These are phyloP conservation scores for Malassezia obtusa DNA, from an alignment of 1,284 basidiomycete species.

Conservation along the genomic window DNA sequence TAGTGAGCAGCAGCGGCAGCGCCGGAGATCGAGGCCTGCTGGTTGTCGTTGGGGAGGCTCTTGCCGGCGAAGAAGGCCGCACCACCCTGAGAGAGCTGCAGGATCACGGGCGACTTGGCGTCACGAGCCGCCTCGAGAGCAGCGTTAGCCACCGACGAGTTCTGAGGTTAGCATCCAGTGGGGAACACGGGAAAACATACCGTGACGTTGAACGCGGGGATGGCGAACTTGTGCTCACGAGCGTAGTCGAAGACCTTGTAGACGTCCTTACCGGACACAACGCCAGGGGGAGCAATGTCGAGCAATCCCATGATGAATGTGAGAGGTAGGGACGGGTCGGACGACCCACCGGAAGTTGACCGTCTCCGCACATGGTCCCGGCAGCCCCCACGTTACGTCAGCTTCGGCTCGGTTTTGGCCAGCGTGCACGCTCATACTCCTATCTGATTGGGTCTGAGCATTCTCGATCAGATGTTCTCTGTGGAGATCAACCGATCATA, in stretches of 20 bases:
- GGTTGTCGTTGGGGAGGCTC: conserved; percentile 85
- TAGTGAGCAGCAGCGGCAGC: conserved; percentile 87
- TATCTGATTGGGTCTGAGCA: too few species aligned
- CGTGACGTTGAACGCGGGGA: conserved; percentile 47
- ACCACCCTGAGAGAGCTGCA: conserved; percentile 95
- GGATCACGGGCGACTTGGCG: conserved; percentile 92
- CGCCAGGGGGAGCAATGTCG: conserved; percentile 45
- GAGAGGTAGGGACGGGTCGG: not conserved
- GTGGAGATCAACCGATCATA: not conserved
- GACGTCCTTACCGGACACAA: conserved; percentile 46
- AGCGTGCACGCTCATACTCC: too few species aligned
- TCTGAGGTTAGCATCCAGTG: conserved; percentile 13
- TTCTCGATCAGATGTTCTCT: not conserved
- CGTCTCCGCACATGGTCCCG: too few species aligned
- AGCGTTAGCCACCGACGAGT: conserved; percentile 41
- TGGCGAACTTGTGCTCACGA: conserved; percentile 44
- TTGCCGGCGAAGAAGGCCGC: conserved; percentile 95
- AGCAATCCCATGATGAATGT: conserved; percentile 34
- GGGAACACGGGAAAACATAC: not conserved
- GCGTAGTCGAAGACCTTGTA: conserved; percentile 48
- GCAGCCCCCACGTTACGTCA: too few species aligned
- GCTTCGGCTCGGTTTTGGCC: too few species aligned
- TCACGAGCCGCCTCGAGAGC: conserved; percentile 52
- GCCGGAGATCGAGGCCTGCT: conserved; percentile 90
- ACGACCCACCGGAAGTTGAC: not conserved